phyloP scores from a whole-genome alignment of 495 filamentous ascomycete species.

The Penicillium odoratum region DNA sequence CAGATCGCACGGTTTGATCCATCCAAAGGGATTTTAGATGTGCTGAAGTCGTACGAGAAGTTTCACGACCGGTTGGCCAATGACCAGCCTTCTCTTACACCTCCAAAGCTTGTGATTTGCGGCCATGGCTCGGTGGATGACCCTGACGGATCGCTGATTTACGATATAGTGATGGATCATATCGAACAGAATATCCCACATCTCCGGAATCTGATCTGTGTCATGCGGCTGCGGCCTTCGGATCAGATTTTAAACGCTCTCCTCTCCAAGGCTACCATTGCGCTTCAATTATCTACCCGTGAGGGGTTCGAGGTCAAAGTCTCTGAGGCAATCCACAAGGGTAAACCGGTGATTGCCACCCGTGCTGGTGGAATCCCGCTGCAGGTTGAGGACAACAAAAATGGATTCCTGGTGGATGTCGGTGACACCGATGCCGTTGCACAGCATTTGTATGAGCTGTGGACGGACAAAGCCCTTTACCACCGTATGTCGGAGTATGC shows the following conservation, averaged over 20 bases:
- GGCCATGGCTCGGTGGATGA: slow-evolving; percentile 87
- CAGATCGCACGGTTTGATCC: slow-evolving; percentile 89
- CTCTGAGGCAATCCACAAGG: slow-evolving; percentile 83
- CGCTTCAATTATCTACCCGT: slow-evolving; percentile 76
- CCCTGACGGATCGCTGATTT: slow-evolving; percentile 73
- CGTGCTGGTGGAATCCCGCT: slow-evolving; percentile 79
- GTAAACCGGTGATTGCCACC: slow-evolving; percentile 78
- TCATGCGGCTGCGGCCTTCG: slow-evolving; percentile 74
- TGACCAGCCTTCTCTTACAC: slow-evolving; percentile 38
- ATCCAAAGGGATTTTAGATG: slow-evolving; percentile 80
- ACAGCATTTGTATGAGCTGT: slow-evolving; percentile 65
- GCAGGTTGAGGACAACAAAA: slow-evolving; percentile 71
- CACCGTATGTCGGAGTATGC: slow-evolving; percentile 69
- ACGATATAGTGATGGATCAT: slow-evolving; percentile 66
- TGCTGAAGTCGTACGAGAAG: slow-evolving; percentile 74
- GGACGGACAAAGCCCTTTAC: slow-evolving; percentile 64
- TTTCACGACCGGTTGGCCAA: slow-evolving; percentile 61
- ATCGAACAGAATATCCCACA: slow-evolving; percentile 58
- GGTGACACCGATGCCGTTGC: slow-evolving; percentile 75
- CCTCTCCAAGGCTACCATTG: slow-evolving; percentile 71
- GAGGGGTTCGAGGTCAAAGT: slow-evolving; percentile 93
- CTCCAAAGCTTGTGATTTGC: slow-evolving; percentile 74
- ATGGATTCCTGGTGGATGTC: slow-evolving; percentile 74
- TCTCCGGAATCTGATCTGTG: slow-evolving; percentile 60
- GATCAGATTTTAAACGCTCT: slow-evolving; percentile 83